Base-by-base conservation (phyloP, 192 early-diverging fungal species). In the Glomus cerebriforme region DNA sequence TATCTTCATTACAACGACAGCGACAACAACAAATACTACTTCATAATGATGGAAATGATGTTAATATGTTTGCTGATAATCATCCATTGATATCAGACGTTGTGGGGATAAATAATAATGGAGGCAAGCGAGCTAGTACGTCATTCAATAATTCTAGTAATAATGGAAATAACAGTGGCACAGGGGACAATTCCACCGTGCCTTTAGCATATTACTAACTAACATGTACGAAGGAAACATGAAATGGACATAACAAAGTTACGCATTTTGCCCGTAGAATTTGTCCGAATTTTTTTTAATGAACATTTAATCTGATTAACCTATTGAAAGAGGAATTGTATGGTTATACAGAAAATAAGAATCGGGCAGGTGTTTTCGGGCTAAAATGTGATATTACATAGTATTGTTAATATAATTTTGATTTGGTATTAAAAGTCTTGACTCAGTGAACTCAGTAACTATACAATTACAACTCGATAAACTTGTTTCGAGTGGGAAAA, bases 41-140 rank as follows among this genome's bases (percentile, higher is more conserved):
- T 6, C 54, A 49, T 58, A 54, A 35, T 59, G 72, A 73, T 59
- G 72, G 72, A 32, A 73, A 58, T 29, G 54, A 73, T 73, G 54
- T 73, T 15, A 73, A 73, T 59, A 73, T 73, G 72, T 73, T 35
- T 73, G 72, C 45, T 24, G 35, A 73, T 35, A 59, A 31, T 73
- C 45, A 73, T 58, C 37, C 32, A 4, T 27, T 70, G 22, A 54
- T 29, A 31, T 59, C 47, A 22, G 35, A 17, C 32, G 19, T 29
- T 68, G n/a, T 37, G 15, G 66, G 66, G 7, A 34, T 37, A 8
- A 35, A 9, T 43, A 68, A 68, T 37, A 68, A 43, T 68, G 34
- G 35, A 35, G 66, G 66, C 19, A 54, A 54, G 6, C 49, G 49
- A 54, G 15, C 17, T n/a, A 54, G 17, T 17, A 54, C 49, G 19